Conservation (phyloP, 345 rosid species). For the Brassica cretica region DNA sequence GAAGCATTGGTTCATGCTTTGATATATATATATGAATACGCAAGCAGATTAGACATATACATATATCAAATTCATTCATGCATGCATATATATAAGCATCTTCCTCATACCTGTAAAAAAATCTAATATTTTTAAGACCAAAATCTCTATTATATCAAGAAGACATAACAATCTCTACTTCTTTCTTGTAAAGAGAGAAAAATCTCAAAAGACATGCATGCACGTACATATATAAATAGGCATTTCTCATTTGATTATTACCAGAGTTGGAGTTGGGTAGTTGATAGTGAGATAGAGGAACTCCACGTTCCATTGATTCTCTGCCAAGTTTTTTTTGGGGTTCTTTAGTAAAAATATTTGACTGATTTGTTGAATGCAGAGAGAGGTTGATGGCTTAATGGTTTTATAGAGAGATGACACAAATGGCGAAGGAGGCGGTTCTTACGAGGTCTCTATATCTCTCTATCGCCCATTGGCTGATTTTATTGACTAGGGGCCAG, state of each 20-base stretch:
- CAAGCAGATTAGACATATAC: neutral
- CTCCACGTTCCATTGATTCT: conserved; percentile 46
- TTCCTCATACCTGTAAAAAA: neutral
- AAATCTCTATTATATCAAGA: neutral
- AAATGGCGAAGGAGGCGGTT: conserved; percentile 44
- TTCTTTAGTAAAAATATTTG: conserved; percentile 19
- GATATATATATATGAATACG: neutral
- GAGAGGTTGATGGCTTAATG: conserved; percentile 32
- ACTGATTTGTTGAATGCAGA: conserved; percentile 31
- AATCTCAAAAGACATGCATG: neutral
- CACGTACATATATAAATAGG: neutral
- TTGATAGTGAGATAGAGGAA: conserved; percentile 37
- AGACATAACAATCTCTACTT: neutral
- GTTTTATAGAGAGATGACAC: conserved; percentile 36
- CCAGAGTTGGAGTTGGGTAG: conserved; percentile 37
- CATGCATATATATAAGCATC: neutral
- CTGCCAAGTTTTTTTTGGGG: conserved; percentile 22
- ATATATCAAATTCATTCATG: conserved; percentile 1
- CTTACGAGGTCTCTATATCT: conserved; percentile 37
- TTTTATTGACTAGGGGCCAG: conserved; percentile 27
- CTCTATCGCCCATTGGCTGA: conserved; percentile 30
- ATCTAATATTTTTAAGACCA: neutral
- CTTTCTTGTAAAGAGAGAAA: conserved; percentile 7
- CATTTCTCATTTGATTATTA: conserved; percentile 25
- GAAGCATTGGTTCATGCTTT: neutral